A percentile compares a stretch with the other conserved stretches of the same genome.
These are phyloP conservation scores for Calophaca sinica DNA, from an alignment of 306 rosid species.

Conservation along the genomic window DNA sequence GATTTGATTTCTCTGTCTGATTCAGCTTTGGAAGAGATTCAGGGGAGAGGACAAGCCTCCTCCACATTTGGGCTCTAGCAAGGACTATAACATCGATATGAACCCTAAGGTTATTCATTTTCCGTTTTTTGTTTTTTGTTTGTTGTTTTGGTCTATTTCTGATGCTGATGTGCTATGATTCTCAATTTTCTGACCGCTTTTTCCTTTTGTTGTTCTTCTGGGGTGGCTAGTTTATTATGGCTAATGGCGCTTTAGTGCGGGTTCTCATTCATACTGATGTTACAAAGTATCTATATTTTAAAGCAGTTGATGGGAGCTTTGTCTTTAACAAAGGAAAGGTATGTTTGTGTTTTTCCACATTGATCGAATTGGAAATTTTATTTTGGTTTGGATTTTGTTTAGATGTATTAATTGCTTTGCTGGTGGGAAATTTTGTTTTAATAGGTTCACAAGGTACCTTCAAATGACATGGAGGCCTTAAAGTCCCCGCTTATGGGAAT, in stretches of 20 bases:
- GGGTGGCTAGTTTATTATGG: slow-evolving; percentile 88
- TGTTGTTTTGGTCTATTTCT: neutral
- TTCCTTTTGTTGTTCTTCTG: neutral
- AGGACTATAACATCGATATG: slow-evolving; percentile 97
- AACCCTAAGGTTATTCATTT: slow-evolving; percentile 75
- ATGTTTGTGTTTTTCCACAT: neutral
- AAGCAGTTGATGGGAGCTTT: slow-evolving; percentile 85
- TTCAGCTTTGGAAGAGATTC: slow-evolving; percentile 96
- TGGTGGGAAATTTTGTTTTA: slow-evolving; percentile 36
- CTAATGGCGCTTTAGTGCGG: slow-evolving; percentile 91
- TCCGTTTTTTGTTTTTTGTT: neutral
- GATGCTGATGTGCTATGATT: slow-evolving; percentile 23
- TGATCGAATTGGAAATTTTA: neutral
- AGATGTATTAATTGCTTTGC: slow-evolving; percentile 11
- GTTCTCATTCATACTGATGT: slow-evolving; percentile 97
- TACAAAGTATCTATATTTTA: slow-evolving; percentile 91
- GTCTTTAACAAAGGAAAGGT: slow-evolving; percentile 88
- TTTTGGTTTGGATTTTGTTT: neutral
- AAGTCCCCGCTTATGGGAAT: slow-evolving; percentile 96
- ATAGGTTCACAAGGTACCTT: slow-evolving; percentile 94
- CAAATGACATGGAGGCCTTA: slow-evolving; percentile 91
- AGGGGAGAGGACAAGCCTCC: slow-evolving; percentile 90
- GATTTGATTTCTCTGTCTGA: slow-evolving; percentile 10
- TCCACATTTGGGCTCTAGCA: slow-evolving; percentile 85
- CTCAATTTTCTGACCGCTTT: slow-evolving; percentile 9